phyloP scores from a whole-genome alignment of 768 basidiomycete species.

The Boletus vinaceobasis region DNA sequence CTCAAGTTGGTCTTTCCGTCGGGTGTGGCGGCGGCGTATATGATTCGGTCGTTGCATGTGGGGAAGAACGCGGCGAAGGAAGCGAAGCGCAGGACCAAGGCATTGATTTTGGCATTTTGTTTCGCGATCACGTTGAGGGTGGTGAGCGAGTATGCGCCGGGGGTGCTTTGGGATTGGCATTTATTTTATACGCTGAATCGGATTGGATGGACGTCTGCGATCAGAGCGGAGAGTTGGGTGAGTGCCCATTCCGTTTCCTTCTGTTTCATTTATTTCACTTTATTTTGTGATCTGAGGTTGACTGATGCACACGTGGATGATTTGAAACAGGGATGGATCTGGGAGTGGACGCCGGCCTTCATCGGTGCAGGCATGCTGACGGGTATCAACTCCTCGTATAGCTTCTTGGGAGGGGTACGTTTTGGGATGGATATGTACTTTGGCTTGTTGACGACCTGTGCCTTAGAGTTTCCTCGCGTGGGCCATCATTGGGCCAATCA shows the following conservation, averaged over 20 bases:
- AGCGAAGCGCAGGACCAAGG: constrained; percentile 55
- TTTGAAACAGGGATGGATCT: constrained; percentile 17
- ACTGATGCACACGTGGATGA: constrained; percentile 24
- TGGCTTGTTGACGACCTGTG: background rate
- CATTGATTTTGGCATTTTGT: constrained; percentile 45
- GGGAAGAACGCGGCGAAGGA: constrained; percentile 46
- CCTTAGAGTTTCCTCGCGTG: constrained; percentile 54
- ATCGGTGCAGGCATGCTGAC: constrained; percentile 58
- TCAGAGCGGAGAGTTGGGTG: constrained; percentile 58
- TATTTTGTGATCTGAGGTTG: background rate
- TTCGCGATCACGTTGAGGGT: constrained; percentile 51
- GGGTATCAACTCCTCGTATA: constrained; percentile 54
- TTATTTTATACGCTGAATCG: constrained; percentile 59
- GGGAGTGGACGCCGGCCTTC: constrained; percentile 49
- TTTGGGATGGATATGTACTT: background rate
- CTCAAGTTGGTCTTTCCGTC: constrained; percentile 65
- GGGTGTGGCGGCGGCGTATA: constrained; percentile 63
- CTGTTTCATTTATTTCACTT: background rate
- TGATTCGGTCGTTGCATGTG: constrained; percentile 58
- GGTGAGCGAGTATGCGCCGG: constrained; percentile 55
- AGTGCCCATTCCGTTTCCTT: constrained; percentile 7
- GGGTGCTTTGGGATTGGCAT: constrained; percentile 63
- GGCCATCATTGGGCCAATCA: constrained; percentile 56
- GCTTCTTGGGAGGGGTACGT: constrained; percentile 46
- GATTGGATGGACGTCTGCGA: constrained; percentile 58